Evolutionary conservation across 805 yeast species (phyloP).

Genomic region (Wickerhamiella nectarea): DNA sequence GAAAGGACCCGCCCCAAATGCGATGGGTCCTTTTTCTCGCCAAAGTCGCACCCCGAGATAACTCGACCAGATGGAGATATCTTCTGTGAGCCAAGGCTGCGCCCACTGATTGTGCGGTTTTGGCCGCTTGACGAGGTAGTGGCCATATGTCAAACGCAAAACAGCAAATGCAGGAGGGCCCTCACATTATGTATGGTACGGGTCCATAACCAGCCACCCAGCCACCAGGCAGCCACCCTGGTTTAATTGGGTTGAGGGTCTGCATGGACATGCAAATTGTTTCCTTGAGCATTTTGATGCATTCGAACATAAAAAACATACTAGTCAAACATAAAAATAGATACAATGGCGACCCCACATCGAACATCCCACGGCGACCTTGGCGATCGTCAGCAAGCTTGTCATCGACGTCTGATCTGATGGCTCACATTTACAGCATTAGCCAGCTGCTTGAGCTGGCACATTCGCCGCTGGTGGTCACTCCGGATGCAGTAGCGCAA

Average conservation of each 20-base stretch:
- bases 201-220: neutral
- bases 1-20: conserved; percentile 4
- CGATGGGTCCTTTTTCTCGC: conserved; percentile 1
- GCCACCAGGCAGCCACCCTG: no score
- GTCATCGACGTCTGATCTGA: neutral
- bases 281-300: no score
- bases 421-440: conserved; percentile 11
- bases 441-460: conserved; percentile 18
- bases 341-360: no score
- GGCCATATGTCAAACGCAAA: neutral
- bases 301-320: no score
- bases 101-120: neutral
- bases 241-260: no score
- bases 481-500: conserved; percentile 12
- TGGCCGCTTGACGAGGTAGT: neutral
- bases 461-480: conserved; percentile 18
- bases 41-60: conserved; percentile 6
- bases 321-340: no score
- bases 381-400: neutral
- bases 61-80: neutral
- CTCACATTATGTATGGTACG: neutral
- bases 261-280: no score
- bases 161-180: neutral
- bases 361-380: no score
- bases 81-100: conserved; percentile 2